These are phyloP conservation scores for Geotrichum reessii DNA, from an alignment of 1,139 yeast species.

Conservation along the genomic window DNA sequence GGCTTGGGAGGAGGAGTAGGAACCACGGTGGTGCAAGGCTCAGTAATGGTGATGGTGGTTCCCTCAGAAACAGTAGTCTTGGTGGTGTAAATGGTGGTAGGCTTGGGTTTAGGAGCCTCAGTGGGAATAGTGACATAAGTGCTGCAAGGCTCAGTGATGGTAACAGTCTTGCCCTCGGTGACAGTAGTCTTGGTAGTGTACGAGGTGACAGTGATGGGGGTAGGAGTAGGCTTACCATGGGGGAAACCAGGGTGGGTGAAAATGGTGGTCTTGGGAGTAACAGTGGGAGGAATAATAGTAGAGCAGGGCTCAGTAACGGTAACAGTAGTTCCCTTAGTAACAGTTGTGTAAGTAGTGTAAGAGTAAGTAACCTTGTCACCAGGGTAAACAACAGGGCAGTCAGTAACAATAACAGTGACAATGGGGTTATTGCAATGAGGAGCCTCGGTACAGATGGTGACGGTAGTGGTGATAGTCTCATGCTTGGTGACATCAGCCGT, in stretches of 20 bases:
- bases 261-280: conserved; percentile 5
- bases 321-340: conserved; percentile 10
- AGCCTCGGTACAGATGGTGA: conserved; percentile 11
- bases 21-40: conserved; percentile 1
- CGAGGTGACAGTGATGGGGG: background rate
- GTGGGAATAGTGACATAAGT: too few species aligned
- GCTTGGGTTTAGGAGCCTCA: background rate
- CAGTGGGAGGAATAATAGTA: conserved; percentile 11
- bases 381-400: conserved; percentile 15
- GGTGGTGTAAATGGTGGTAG: background rate
- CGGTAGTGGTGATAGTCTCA: conserved; percentile 14
- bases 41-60: conserved; percentile 2
- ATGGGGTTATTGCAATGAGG: conserved; percentile 8
- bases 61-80: conserved; percentile 1
- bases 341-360: conserved; percentile 12
- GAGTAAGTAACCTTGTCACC: conserved; percentile 5
- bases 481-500: background rate
- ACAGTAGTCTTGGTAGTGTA: conserved; percentile 10
- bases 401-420: conserved; percentile 13
- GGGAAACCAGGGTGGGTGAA: conserved; percentile 6
- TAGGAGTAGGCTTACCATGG: background rate
- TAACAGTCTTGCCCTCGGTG: background rate
- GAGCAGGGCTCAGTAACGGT: conserved; percentile 18
- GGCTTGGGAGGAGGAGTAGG: too few species aligned
- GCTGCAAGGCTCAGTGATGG: conserved; percentile 7